These are phyloP conservation scores for Alternaria sp. DNA, from an alignment of 2,329 filamentous ascomycete species.

Conservation along the genomic window DNA sequence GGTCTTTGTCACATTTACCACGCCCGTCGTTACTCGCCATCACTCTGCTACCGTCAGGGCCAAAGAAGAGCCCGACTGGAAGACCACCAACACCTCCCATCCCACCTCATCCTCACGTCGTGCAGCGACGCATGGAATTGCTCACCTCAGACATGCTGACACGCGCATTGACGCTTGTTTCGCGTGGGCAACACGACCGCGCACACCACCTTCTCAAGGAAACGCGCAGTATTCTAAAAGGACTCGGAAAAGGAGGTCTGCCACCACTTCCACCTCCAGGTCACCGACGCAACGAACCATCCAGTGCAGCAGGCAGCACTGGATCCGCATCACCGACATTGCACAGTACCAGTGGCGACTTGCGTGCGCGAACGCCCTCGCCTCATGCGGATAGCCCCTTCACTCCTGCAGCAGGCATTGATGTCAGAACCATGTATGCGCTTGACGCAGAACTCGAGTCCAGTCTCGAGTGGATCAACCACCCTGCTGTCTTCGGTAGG, in stretches of 20 bases:
- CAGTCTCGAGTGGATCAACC: constrained; percentile 95
- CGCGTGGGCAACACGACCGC: constrained; percentile 89
- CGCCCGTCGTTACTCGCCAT: constrained; percentile 91
- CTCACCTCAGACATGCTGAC: constrained; percentile 98
- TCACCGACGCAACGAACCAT: constrained; percentile 45
- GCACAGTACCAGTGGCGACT: constrained; percentile 44
- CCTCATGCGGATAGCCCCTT: constrained; percentile 55
- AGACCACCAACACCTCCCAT: constrained; percentile 71
- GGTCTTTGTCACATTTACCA: constrained; percentile 82
- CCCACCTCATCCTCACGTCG: constrained; percentile 91
- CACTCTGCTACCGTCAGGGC: constrained; percentile 83
- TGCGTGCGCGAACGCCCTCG: constrained; percentile 46
- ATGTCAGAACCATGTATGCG: constrained; percentile 78
- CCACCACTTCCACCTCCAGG: constrained; percentile 79
- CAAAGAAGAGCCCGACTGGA: constrained; percentile 62
- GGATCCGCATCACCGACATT: constrained; percentile 48
- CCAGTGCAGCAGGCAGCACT: constrained; percentile 48
- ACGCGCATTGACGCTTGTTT: constrained; percentile 86
- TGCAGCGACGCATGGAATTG: constrained; percentile 96
- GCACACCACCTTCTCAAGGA: constrained; percentile 91
- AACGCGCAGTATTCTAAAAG: constrained; percentile 93
- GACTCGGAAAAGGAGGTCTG: constrained; percentile 90
- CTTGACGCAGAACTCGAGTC: constrained; percentile 90
- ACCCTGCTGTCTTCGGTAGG: constrained; percentile 91
- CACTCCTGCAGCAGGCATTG: constrained; percentile 75